Evolutionary conservation across 768 basidiomycete genomes (phyloP), one percentile per base, ranked within the genome.

Genomic region (Sporobolomyces roseus): DNA sequence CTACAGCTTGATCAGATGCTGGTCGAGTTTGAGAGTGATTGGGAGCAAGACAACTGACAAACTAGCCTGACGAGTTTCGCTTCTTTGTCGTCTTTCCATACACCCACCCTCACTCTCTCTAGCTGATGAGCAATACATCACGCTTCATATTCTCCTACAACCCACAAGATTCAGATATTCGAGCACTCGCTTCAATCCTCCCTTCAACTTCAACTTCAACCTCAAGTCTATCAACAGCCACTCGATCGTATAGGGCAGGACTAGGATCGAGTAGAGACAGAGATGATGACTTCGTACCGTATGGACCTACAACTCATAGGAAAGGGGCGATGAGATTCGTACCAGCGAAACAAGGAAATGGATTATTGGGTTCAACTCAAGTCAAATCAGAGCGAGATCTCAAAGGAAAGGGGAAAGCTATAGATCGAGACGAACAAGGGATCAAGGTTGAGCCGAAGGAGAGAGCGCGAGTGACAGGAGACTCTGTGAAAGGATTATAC

Each of bases 141-240:
- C 29, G 56, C 5, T 65, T 62, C 63, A 60, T 61, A 30, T 68
- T 68, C 62, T 68, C 62, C 19, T 65, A 64, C 63, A 61, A 60
- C 59, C 13, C 36, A 2, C 2, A 29, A 14, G 61, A 68, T 32
- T 13, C 32, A 0, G 66, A 69, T 45, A 14, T 60, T 14, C 27
- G 21, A 35, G 14, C 41, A 4, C 49, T 46, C 30, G 32, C 58
- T 19, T 27, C 51, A 9, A n/a, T 14, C 55, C 4, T 43, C 23
- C 13, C n/a, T n/a, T n/a, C 32, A 3, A 9, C 19, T 10, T 27
- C 36, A 35, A 54, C 14, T 21, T 25, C 38, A 5, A 41, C 49
- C 2, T n/a, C 16, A 2, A 30, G 21, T 17, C 19, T 17, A 8
- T 32, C 23, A 16, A 1, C 35, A 10, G 14, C 54, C 12, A 29